Base-by-base conservation (phyloP, 129 eudicot species). In the Flaveria brownii region DNA sequence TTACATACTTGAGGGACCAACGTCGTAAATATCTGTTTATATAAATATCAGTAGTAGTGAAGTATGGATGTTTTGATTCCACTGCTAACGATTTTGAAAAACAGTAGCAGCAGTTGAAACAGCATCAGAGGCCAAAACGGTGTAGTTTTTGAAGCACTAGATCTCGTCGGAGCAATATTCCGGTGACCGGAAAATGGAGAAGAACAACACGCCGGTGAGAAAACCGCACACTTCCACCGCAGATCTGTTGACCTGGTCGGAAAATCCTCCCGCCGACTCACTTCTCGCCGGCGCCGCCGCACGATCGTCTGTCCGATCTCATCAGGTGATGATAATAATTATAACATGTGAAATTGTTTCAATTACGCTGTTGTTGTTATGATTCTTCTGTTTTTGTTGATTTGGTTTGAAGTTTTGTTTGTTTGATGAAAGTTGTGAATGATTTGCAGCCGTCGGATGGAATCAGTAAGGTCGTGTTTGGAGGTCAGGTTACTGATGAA, bases 161-260 rank as follows among this genome's bases (percentile, higher is more conserved):
- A 69, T 55, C 61, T 74, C 33, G 62, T 45, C 11, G 50, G 50
- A 41, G 41, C 17, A 66, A 51, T 63, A 16, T 71, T 70, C 80
- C 50, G 73, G 65, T 33, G 18, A 65, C 13, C 56, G 49, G 72
- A 69, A 63, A 80, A 88, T 88, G 94, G 90, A 86, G 71, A 88
- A 80, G 45, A 80, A 60, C 30, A 89, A 60, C 30, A 89, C 97
- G 33, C 98, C 98, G 72, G 98, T 90, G 73, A 87, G 98, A 51
- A 92, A 89, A 82, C 90, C 97, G 54, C 96, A 92, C 91, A 86
- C 93, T 4, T 89, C 98, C 26, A 92, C 98, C 55, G 98, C 98
- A 81, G 98, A 92, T 92, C 98, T 89, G 84, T 87, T 92, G 77
- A 85, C 92, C 36, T 92, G 98, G 98, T 87, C 96, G 67, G 98